phyloP scores from a whole-genome alignment of 805 yeast species.

The Wickerhamiella cacticola region DNA sequence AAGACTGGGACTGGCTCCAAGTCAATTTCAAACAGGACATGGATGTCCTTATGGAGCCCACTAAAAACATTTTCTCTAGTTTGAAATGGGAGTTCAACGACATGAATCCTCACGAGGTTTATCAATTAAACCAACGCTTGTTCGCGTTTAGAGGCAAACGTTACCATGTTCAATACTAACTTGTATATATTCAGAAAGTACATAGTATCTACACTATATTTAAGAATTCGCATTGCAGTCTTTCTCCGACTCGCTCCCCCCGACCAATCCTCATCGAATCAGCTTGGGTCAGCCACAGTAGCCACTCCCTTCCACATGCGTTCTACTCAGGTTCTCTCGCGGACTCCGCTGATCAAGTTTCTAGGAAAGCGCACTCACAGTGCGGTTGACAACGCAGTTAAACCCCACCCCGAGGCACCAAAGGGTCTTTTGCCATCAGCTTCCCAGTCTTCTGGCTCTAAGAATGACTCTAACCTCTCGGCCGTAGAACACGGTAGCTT shows the following conservation, averaged over 20 bases:
- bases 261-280: background rate
- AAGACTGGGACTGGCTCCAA: constrained; percentile 62
- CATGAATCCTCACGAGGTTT: constrained; percentile 81
- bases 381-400: constrained; percentile 33
- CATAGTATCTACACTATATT: background rate
- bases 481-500: constrained; percentile 12
- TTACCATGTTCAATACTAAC: constrained; percentile 47
- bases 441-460: background rate
- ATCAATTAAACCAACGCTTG: constrained; percentile 78
- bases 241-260: background rate
- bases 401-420: constrained; percentile 33
- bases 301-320: constrained; percentile 22
- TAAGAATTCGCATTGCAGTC: background rate
- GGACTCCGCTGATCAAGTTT: constrained; percentile 65
- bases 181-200: constrained; percentile 1
- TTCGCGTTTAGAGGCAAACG: constrained; percentile 95
- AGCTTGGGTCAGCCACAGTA: background rate
- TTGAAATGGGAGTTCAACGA: constrained; percentile 94
- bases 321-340: constrained; percentile 21
- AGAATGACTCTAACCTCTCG: background rate
- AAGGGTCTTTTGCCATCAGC: constrained; percentile 30
- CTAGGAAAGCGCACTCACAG: constrained; percentile 55
- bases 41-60: constrained; percentile 65
- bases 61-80: constrained; percentile 63
- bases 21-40: constrained; percentile 54